Conservation (phyloP, 345 rosid species). For the Conringia planisiliqua region DNA sequence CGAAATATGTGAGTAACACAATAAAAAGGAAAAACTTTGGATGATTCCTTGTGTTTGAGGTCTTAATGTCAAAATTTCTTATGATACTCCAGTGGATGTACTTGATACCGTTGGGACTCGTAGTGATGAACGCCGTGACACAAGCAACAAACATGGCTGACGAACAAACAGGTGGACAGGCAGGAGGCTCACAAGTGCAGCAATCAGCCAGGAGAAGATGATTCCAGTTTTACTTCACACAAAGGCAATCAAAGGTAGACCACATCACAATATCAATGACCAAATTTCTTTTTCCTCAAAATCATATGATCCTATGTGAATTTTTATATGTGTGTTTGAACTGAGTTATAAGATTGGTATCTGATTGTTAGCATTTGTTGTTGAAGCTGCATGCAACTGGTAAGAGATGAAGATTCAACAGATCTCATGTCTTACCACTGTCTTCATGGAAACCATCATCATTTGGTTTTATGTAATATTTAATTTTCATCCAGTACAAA, state of each 20-base stretch:
- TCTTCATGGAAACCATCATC: background rate
- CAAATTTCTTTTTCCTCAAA: background rate
- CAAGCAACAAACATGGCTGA: conserved; percentile 91
- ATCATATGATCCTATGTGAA: background rate
- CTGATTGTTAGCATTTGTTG: conserved; percentile 2
- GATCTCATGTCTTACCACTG: background rate
- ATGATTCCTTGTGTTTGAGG: background rate
- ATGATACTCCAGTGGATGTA: conserved; percentile 83
- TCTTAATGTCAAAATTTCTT: background rate
- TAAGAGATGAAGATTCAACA: conserved; percentile 16
- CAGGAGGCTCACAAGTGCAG: conserved; percentile 44
- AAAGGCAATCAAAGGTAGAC: background rate
- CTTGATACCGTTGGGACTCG: conserved; percentile 81
- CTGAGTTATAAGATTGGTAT: background rate
- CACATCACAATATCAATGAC: background rate
- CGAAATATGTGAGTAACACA: conserved; percentile 80
- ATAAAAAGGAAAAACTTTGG: background rate
- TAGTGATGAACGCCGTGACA: conserved; percentile 88
- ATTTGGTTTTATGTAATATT: conserved; percentile 9
- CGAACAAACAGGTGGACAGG: conserved; percentile 56
- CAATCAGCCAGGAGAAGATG: conserved; percentile 65
- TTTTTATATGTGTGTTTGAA: background rate
- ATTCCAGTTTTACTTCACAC: conserved; percentile 22
- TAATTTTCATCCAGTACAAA: background rate
- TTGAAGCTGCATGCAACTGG: conserved; percentile 17